A percentile compares a stretch with the other conserved stretches of the same genome.
Conservation (phyloP, 257 asterid species). For the Ophiorrhiza pumila region DNA sequence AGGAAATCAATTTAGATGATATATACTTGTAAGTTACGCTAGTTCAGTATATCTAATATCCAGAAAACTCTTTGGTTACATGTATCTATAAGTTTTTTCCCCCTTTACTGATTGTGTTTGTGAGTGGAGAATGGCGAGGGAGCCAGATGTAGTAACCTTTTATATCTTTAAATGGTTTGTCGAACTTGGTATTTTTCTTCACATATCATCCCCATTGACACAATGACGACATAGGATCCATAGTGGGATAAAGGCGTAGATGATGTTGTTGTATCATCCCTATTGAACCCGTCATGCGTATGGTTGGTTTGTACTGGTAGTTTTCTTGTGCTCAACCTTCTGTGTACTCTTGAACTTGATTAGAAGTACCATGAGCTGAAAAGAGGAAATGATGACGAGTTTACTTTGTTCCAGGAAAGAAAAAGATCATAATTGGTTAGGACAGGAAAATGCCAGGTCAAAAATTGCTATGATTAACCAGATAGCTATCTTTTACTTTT, state of each 20-base stretch:
- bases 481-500: not conserved
- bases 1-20: conserved; percentile 56
- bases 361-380: no score
- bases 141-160: not conserved
- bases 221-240: no score
- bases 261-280: no score
- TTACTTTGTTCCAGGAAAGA: not conserved
- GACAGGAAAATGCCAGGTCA: not conserved
- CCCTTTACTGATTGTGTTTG: no score
- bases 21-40: conserved; percentile 52
- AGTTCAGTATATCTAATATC: not conserved
- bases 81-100: no score
- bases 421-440: not conserved
- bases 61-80: not conserved
- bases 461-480: not conserved
- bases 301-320: not conserved
- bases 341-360: no score
- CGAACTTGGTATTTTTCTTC: not conserved
- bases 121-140: no score
- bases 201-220: not conserved
- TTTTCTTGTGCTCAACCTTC: no score
- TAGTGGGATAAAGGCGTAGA: no score
- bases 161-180: not conserved
- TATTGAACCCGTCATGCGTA: no score
- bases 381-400: not conserved